Evolutionary conservation across 2,329 filamentous ascomycete species (phyloP).

Genomic region (Fusarium irregulare): DNA sequence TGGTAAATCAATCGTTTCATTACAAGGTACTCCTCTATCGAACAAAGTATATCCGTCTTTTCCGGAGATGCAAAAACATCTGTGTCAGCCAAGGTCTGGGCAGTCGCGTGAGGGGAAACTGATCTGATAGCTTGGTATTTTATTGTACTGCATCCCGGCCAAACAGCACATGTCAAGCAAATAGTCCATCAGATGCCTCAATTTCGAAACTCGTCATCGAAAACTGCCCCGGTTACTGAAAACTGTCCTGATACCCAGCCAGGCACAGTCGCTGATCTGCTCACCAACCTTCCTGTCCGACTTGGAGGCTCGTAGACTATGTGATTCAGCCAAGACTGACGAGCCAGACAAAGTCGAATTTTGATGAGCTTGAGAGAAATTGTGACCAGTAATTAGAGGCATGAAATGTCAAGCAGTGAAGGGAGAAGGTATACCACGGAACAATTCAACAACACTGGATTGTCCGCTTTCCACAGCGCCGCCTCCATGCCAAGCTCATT

Average conservation of each 20-base stretch:
- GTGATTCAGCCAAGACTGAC: not conserved
- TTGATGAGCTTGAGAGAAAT: not conserved
- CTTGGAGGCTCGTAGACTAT: not conserved
- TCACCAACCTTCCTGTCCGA: not conserved
- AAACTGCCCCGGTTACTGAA: not conserved
- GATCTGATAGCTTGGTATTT: not conserved
- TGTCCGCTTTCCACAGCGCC: not conserved
- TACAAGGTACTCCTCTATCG: not conserved
- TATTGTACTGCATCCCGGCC: not conserved
- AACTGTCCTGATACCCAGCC: not conserved
- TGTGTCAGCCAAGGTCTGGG: conserved; percentile 14
- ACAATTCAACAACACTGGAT: not conserved
- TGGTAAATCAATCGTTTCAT: not conserved
- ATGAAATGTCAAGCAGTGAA: not conserved
- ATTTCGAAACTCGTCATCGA: not conserved
- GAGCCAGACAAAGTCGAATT: not conserved
- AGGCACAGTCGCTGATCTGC: not conserved
- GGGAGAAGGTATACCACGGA: not conserved
- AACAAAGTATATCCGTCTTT: not conserved
- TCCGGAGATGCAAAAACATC: not conserved
- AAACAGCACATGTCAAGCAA: not conserved
- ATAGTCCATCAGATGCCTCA: not conserved
- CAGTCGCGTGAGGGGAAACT: conserved; percentile 28
- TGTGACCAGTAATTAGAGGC: not conserved
- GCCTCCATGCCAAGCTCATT: not conserved